Evolutionary conservation across 331 rosid genomes (phyloP), one percentile per base, ranked within the genome.

Genomic region (Acacia concinna): DNA sequence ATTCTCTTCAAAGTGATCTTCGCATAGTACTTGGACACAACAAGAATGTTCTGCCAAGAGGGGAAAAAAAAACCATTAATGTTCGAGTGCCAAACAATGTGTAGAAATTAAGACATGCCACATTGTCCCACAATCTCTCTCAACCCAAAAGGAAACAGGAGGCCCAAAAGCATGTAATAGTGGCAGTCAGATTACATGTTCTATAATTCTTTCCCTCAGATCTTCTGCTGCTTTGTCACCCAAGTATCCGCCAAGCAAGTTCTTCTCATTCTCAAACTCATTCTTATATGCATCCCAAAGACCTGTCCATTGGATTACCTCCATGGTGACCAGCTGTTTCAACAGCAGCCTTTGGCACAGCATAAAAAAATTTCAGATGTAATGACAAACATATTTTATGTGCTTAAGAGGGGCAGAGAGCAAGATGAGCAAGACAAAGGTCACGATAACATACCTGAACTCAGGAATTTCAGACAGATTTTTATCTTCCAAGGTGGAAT

Each of bases 281-380:
- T 76, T 91, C 88, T 90, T 89, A 86, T 90, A 92, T 65, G 92
- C 56, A 78, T 89, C 89, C 98, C 97, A 94, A 51, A 94, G 83
- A 73, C 84, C 79, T 6, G 94, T 94, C 98, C 98, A 94, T 82
- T 90, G 97, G 83, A 94, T 82, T 52, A 94, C 98, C 85, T 94
- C 99, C 99, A 96, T 96, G 32, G 98, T 96, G 74, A 90, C 92
- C 74, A 96, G 79, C 80, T 91, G 97, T 85, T 96, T 96, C 86
- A 96, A 87, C 78, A 93, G 90, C 82, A 84, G 87, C 85, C 99
- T 93, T 14, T 20, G 37, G 77, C 56, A 77, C 20, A 79, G 59
- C 56, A 73, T 20, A 75, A 71, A 81, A 43, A 74, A 28, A 38
- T 54, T 32, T 60, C 51, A 40, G 62, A 32, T 35, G 56, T 59